phyloP scores from a whole-genome alignment of 2,329 filamentous ascomycete species.

The Fusarium continuum region DNA sequence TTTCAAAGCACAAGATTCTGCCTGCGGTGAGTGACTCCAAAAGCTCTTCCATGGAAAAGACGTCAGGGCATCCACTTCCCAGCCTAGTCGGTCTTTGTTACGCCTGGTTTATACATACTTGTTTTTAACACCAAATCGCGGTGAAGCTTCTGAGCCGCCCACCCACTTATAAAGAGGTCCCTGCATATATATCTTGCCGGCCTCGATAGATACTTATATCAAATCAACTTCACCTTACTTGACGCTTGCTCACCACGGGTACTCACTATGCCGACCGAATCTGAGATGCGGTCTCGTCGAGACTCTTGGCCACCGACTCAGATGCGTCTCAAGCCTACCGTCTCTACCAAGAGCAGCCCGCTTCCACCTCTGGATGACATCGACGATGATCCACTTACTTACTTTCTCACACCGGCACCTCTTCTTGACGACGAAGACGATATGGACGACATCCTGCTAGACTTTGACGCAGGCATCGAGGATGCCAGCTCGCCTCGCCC shows the following conservation, averaged over 20 bases:
- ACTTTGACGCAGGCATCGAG: constrained; percentile 68
- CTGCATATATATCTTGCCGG: constrained; percentile 8
- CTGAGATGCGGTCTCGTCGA: constrained; percentile 48
- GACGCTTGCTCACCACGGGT: not conserved
- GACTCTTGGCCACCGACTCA: constrained; percentile 65
- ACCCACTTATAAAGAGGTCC: constrained; percentile 28
- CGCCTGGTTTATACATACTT: constrained; percentile 26
- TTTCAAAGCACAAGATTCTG: constrained; percentile 18
- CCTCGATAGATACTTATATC: constrained; percentile 9
- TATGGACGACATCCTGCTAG: constrained; percentile 56
- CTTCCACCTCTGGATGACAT: constrained; percentile 58
- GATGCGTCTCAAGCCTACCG: constrained; percentile 55
- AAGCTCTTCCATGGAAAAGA: constrained; percentile 31
- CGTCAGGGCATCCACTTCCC: constrained; percentile 28
- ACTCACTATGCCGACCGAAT: constrained; percentile 49
- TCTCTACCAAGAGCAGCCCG: constrained; percentile 52
- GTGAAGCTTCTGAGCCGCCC: constrained; percentile 23
- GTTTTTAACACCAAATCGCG: constrained; percentile 29
- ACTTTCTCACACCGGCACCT: constrained; percentile 63
- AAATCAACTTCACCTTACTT: not conserved
- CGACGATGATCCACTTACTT: constrained; percentile 63
- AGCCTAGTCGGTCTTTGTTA: constrained; percentile 36
- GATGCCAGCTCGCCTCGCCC: constrained; percentile 56
- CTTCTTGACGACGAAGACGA: constrained; percentile 54
- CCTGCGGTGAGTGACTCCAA: constrained; percentile 40